Evolutionary conservation across 345 rosid genomes (phyloP), one percentile per base, ranked within the genome.

Genomic region (Salix dunnii): DNA sequence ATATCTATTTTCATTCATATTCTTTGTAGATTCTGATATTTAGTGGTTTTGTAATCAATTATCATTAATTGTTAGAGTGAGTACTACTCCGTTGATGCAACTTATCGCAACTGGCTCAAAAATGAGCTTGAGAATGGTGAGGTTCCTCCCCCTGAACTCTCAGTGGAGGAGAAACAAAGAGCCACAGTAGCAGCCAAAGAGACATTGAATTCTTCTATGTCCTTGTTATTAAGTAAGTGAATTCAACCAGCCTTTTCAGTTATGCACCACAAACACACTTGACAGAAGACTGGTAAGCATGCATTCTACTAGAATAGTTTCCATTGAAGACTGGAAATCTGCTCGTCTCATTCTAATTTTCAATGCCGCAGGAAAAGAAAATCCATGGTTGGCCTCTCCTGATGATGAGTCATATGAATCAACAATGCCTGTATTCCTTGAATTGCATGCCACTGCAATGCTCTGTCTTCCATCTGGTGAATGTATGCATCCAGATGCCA

Each of bases 401-500:
- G 93, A 87, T 75, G 94, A 95, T 79, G 81, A 83, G 73, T 81
- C 75, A 62, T 81, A 76, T 27, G 91, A 91, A 76, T 85, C 90
- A 63, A 61, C 70, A 23, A 91, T 82, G 61, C 83, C 89, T 78
- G 18, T 86, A 78, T 94, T 87, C 81, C 91, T 96, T 76, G 97
- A 93, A 77, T 79, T 96, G 87, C 99, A 89, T 80, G 92, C 97
- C 74, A 90, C 91, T 78, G 91, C 98, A 63, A 87, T 90, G 91
- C 94, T 96, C 83, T 91, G 97, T 84, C 77, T 90, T 76, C 96
- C 99, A 86, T 91, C 97, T 74, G 98, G 98, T 82, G 97, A 96
- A 90, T 88, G 92, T 84, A 73, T 96, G 88, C 86, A 75, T 80
- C 99, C 98, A 76, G 97, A 96, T 82, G 93, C 97, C 62, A 86